phyloP scores from a whole-genome alignment of 805 yeast genomes.

The Maudiozyma barnettii region DNA sequence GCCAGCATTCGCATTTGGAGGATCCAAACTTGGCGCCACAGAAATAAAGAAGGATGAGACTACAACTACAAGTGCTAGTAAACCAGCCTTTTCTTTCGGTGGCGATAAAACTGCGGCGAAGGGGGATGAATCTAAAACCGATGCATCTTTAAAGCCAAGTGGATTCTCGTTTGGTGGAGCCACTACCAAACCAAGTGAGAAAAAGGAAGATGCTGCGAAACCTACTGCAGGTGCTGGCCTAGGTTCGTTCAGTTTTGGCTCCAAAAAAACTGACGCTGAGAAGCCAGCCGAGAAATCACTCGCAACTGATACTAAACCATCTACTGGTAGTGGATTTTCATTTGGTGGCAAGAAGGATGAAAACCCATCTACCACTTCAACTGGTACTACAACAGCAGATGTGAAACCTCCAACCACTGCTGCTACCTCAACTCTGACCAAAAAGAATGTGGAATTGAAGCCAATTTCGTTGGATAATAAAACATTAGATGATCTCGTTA shows the following conservation, averaged over 20 bases:
- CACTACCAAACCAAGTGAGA: constrained; percentile 3
- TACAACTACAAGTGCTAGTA: no score
- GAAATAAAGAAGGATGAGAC: background rate
- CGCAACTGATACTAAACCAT: constrained; percentile 1
- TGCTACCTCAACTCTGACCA: constrained; percentile 4
- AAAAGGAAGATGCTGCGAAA: background rate
- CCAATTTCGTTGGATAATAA: constrained; percentile 79
- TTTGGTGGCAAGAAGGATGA: constrained; percentile 13
- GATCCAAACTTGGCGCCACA: background rate
- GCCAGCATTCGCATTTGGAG: constrained; percentile 7
- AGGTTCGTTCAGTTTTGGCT: constrained; percentile 18
- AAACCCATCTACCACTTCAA: constrained; percentile 5
- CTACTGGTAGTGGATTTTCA: constrained; percentile 10
- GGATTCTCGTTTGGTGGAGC: constrained; percentile 11
- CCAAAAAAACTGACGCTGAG: background rate
- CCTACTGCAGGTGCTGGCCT: constrained; percentile 3
- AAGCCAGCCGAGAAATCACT: constrained; percentile 2
- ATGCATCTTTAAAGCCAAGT: constrained; percentile 6
- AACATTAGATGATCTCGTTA: constrained; percentile 83
- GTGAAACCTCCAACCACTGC: background rate
- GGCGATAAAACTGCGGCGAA: constrained; percentile 3
- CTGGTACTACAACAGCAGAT: background rate
- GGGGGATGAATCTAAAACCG: background rate
- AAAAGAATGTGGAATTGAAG: constrained; percentile 52
- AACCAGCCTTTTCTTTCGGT: constrained; percentile 9